Base-by-base conservation (phyloP, 2,329 filamentous ascomycete genomes). In the Aspergillus vadensis region DNA sequence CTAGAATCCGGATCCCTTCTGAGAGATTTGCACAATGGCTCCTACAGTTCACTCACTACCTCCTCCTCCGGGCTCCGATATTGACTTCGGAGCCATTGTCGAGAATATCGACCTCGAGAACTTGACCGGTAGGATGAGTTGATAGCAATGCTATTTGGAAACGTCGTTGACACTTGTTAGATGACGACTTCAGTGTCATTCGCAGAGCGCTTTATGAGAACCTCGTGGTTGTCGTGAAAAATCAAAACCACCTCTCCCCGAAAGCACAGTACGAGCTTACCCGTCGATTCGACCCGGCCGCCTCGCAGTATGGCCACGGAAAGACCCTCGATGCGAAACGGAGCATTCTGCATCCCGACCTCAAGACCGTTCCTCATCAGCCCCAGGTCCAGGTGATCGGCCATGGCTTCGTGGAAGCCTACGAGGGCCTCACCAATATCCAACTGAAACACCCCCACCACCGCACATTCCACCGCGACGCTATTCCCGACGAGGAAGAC, bases 331-430 rank as follows among this genome's bases (percentile, higher is more conserved):
- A 91, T 67, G 82, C 81, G 7, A 87, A 87, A 72, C 83, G 81
- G 55, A 81, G 78, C 58, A 86, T 93, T 68, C 82, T 93, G 17
- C 89, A 92, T 70, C 90, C 90, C 0, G 91, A 93, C 67, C 81
- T 93, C 17, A 92, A 92, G 79, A 92, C 90, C 0, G 86, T 93
- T 44, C 90, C 90, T 0, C 87, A 91, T 67, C 90, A 93, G 72
- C 89, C 90, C 0, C 89, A 93, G 72, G 88, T 91, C 1, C 90
- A 93, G 70, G 87, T 92, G 57, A 92, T 93, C 62, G 90, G 90
- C 43, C 91, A 93, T 69, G 90, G 91, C 5, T 83, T 84, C 50
- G 83, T 93, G 1, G 73, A 82, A 1, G 83, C 85, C 32, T 92
- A 91, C 67, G 89, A 92, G 71, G 90, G 90, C 0, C 78, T 93